phyloP scores from a whole-genome alignment of 129 eudicot species.

The Arctium minus region DNA sequence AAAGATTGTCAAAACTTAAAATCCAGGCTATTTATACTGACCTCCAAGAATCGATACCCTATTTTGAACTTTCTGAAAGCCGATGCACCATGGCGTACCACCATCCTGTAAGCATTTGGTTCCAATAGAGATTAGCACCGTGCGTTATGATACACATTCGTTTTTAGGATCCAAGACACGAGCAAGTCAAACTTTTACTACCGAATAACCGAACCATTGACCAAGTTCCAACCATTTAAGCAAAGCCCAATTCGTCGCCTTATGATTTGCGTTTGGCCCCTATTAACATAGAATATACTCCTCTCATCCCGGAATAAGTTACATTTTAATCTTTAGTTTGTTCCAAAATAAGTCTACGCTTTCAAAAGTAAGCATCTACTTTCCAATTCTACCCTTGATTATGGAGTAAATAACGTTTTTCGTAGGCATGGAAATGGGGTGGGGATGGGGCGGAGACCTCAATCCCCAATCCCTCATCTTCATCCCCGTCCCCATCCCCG shows the following conservation, averaged over 20 bases:
- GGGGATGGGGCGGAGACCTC: too few relatives aligned
- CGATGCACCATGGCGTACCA: slow-evolving; percentile 90
- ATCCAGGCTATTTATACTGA: slow-evolving; percentile 24
- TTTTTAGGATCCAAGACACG: background rate
- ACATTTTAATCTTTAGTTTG: too few relatives aligned
- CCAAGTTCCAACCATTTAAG: background rate
- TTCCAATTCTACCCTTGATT: background rate
- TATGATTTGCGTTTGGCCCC: background rate
- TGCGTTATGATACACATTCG: background rate
- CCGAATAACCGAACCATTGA: background rate
- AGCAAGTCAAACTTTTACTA: background rate
- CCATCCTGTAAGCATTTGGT: slow-evolving; percentile 61
- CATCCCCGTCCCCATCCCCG: too few relatives aligned
- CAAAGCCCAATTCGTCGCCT: background rate
- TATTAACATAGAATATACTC: too few relatives aligned
- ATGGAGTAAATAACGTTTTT: too few relatives aligned
- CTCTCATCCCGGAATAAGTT: background rate
- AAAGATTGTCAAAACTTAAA: background rate
- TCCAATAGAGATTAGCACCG: background rate
- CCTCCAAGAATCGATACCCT: slow-evolving; percentile 93
- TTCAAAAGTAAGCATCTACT: background rate
- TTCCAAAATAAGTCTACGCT: background rate
- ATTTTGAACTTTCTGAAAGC: slow-evolving; percentile 68
- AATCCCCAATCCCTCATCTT: too few relatives aligned
- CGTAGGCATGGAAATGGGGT: too few relatives aligned